A percentile compares a stretch with the other conserved stretches of the same genome.
These are phyloP conservation scores for Coccinonectria pachysandricola DNA, from an alignment of 2,329 filamentous ascomycete genomes.

Conservation along the genomic window DNA sequence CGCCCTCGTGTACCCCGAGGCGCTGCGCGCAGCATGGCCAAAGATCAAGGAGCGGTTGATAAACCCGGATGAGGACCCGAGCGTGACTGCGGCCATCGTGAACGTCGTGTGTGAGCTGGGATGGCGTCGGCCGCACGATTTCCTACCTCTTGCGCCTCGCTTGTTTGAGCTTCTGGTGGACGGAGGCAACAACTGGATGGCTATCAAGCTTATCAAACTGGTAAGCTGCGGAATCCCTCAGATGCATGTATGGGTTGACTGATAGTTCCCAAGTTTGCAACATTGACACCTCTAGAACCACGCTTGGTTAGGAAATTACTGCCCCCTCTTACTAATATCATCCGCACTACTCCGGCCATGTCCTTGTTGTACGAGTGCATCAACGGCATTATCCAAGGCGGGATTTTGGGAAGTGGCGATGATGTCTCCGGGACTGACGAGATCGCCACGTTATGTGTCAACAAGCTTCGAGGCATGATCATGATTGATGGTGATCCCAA, in stretches of 20 bases:
- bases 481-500: conserved; percentile 90
- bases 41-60: conserved; percentile 92
- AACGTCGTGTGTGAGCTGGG: conserved; percentile 96
- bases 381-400: conserved; percentile 94
- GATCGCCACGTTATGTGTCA: conserved; percentile 84
- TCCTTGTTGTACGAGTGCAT: conserved; percentile 98
- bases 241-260: background rate
- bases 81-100: conserved; percentile 89
- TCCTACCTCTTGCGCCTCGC: conserved; percentile 80
- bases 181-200: conserved; percentile 98
- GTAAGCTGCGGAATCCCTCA: conserved; percentile 31
- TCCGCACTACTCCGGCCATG: conserved; percentile 92
- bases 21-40: conserved; percentile 84
- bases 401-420: conserved; percentile 76
- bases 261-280: conserved; percentile 65
- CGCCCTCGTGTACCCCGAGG: conserved; percentile 93
- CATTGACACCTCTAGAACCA: conserved; percentile 83
- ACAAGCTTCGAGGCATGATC: conserved; percentile 88
- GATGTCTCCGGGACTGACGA: conserved; percentile 77
- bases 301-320: conserved; percentile 83
- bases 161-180: conserved; percentile 88
- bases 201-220: conserved; percentile 96
- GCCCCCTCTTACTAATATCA: conserved; percentile 83
- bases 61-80: conserved; percentile 81
- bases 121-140: conserved; percentile 88